Percentiles rank a stretch among this genome's conserved stretches.
These are phyloP conservation scores for Cryphonectria radicalis DNA, from an alignment of 2,329 filamentous ascomycete genomes.

Conservation along the genomic window DNA sequence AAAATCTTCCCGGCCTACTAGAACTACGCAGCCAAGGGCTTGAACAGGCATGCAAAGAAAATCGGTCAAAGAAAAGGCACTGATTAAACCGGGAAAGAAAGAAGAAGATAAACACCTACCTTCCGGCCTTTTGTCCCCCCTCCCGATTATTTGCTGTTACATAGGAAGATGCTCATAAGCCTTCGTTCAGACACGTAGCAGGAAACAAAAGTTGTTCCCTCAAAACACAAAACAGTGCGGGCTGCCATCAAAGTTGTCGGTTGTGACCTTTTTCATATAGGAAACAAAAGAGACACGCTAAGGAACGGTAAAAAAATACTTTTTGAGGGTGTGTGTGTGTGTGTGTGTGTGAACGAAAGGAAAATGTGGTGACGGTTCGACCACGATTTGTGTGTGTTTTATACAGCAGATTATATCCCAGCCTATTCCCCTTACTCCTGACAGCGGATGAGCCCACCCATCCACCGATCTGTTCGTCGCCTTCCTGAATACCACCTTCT, in stretches of 20 bases:
- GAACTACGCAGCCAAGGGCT: too few relatives aligned
- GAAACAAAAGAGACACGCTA: slow-evolving; percentile 5
- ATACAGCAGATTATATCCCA: slow-evolving; percentile 30
- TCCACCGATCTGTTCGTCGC: neutral
- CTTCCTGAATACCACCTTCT: neutral
- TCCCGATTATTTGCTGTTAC: too few relatives aligned
- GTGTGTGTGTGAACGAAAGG: slow-evolving; percentile 10
- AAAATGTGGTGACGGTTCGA: slow-evolving; percentile 25
- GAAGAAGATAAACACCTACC: too few relatives aligned
- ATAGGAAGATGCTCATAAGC: too few relatives aligned
- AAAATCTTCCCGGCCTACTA: too few relatives aligned
- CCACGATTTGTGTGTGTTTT: slow-evolving; percentile 28
- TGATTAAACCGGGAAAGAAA: too few relatives aligned
- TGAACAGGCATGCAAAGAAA: too few relatives aligned
- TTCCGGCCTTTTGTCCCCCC: too few relatives aligned
- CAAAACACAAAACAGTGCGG: neutral
- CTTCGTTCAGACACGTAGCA: too few relatives aligned
- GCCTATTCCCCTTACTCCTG: slow-evolving; percentile 13
- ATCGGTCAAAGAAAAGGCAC: too few relatives aligned
- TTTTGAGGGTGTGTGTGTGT: neutral
- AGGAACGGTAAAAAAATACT: neutral
- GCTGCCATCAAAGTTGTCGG: neutral
- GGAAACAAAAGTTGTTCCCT: neutral
- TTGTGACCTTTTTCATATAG: neutral
- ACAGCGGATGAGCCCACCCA: neutral